Base-by-base conservation (phyloP, 192 early-diverging fungal species). In the Paraglomus occultum region DNA sequence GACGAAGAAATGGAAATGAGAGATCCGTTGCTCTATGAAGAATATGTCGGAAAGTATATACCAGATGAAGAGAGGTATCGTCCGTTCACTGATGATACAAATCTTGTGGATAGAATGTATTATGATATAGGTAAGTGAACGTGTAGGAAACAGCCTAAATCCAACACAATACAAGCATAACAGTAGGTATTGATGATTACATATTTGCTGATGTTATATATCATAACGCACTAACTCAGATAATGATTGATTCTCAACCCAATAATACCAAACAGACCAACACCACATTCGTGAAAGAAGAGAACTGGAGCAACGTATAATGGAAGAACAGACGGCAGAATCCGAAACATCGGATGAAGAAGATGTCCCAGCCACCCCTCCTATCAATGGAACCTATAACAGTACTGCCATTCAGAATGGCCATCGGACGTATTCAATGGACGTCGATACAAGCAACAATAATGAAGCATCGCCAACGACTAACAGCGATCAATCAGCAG, bases 21-120 rank as follows among this genome's bases (percentile, higher is more conserved):
- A 51, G 80, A 79, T 57, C 80, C 80, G n/a, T 20, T 45, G 23
- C 46, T 82, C 18, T 82, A 77, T 43, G 73, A 82, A 49, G 49
- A 79, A 20, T 79, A 79, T 47, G 73, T 82, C 44, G 77, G 80
- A 14, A 69, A 79, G 57, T 67, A 76, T 73, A 61, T 74, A 22
- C 70, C 80, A 46, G 52, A 61, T 11, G 52, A 70, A 23, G 57
- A 74, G 18, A 51, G 48, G 22, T 38, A 68, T 52, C 57, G 53
- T 42, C 70, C 72, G 43, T 82, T 77, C 68, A 47, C 53, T 45
- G 52, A 77, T 15, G 58, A 79, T 59, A 48, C 77, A 8, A 67
- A 48, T 14, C 66, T 79, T 8, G 75, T 82, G 0, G 53, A 82
- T 20, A 60, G 80, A 12, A 69, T 82, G 14, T 47, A 73, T 14